A percentile compares a stretch with the other conserved stretches of the same genome.
phyloP scores from a whole-genome alignment of 2,329 filamentous ascomycete genomes.

The Trichophyton schoenleinii region DNA sequence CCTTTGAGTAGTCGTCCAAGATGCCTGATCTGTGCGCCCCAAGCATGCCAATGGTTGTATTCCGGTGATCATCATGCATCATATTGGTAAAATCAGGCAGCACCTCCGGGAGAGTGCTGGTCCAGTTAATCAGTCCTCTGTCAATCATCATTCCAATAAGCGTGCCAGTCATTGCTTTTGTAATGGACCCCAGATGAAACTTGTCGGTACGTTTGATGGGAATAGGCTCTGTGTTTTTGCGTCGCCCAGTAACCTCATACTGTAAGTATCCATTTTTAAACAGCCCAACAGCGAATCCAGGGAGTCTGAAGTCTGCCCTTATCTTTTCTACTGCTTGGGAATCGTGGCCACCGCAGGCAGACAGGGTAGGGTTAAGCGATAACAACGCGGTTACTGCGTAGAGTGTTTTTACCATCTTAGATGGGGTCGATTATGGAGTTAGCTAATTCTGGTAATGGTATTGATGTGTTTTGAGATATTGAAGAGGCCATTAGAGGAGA shows the following conservation, averaged over 20 bases:
- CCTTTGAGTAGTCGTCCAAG: not conserved
- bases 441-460: not conserved
- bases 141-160: constrained; percentile 9
- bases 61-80: constrained; percentile 3
- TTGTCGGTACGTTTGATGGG: constrained; percentile 2
- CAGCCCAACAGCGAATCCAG: constrained; percentile 5
- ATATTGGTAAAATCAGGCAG: constrained; percentile 1
- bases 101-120: constrained; percentile 6
- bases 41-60: constrained; percentile 9
- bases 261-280: not conserved
- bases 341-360: not conserved
- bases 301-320: constrained; percentile 2
- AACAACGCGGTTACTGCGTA: not conserved
- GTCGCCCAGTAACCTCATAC: constrained; percentile 4
- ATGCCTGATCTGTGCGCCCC: constrained; percentile 8
- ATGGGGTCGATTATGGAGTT: not conserved
- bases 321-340: constrained; percentile 3
- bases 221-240: not conserved
- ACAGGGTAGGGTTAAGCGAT: not conserved
- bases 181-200: constrained; percentile 8
- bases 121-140: constrained; percentile 5
- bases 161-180: constrained; percentile 9
- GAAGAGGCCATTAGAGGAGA: not conserved
- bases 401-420: not conserved
- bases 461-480: not conserved